Conservation (phyloP, 2,329 filamentous ascomycete genomes). For the Bipolaris gigantea region DNA sequence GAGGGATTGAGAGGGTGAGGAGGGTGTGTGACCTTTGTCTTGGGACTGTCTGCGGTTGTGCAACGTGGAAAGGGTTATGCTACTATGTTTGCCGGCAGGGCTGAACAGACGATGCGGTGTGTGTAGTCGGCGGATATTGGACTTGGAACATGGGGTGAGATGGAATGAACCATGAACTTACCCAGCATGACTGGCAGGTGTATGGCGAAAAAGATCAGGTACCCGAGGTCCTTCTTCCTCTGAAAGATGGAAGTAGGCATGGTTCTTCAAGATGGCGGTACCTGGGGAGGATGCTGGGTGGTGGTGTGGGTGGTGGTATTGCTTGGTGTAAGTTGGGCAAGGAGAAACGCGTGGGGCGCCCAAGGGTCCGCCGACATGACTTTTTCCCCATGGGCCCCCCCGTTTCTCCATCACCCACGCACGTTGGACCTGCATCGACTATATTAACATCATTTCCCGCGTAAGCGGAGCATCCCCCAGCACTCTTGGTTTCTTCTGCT, state of each 20-base stretch:
- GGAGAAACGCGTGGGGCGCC: neutral
- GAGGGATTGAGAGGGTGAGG: too few relatives aligned
- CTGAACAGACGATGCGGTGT: neutral
- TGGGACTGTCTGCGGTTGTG: neutral
- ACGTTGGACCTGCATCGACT: neutral
- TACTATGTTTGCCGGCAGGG: neutral
- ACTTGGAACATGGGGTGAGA: neutral
- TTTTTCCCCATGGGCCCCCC: constrained; percentile 2
- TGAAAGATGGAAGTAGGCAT: constrained; percentile 38
- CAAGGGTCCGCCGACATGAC: neutral
- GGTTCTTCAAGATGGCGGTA: neutral
- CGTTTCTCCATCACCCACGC: neutral
- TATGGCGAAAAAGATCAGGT: constrained; percentile 63
- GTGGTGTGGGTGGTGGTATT: constrained; percentile 3
- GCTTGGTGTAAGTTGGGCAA: neutral
- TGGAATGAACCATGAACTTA: constrained; percentile 31
- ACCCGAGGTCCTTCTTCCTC: constrained; percentile 52
- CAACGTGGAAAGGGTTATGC: neutral
- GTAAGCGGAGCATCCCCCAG: neutral
- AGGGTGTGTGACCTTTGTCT: neutral
- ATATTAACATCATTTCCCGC: neutral
- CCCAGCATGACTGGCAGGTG: constrained; percentile 65
- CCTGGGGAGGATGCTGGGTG: neutral
- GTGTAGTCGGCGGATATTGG: neutral
- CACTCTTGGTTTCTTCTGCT: too few relatives aligned